Conservation (phyloP, 345 rosid genomes). For the Brassica cretica region DNA sequence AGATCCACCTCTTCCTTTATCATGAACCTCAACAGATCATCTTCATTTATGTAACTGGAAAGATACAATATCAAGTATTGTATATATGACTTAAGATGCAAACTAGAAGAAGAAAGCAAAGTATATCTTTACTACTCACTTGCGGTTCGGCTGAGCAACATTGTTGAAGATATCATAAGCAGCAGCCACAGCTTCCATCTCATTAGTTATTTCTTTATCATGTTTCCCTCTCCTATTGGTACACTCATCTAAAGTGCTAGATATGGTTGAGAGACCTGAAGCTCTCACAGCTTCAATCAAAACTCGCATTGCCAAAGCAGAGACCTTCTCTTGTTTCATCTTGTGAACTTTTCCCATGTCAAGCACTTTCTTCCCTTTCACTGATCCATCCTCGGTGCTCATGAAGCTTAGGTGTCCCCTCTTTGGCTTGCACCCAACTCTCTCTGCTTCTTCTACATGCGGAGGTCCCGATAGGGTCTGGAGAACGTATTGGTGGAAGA, state of each 20-base stretch:
- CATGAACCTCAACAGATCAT: conserved; percentile 75
- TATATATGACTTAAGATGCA: conserved; percentile 2
- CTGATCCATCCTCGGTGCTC: conserved; percentile 42
- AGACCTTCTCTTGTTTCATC: conserved; percentile 48
- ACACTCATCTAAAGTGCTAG: conserved; percentile 54
- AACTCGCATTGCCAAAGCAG: conserved; percentile 88
- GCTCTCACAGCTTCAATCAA: conserved; percentile 68
- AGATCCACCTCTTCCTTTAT: conserved; percentile 83
- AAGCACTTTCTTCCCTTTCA: conserved; percentile 54
- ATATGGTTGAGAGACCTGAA: conserved; percentile 46
- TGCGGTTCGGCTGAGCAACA: conserved; percentile 45
- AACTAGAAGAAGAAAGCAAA: neutral
- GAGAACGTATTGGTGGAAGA: conserved; percentile 35
- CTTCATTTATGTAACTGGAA: conserved; percentile 66
- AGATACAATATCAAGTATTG: neutral
- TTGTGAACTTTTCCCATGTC: conserved; percentile 57
- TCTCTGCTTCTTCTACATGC: conserved; percentile 63
- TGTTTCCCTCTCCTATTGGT: conserved; percentile 35
- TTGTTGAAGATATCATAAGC: conserved; percentile 49
- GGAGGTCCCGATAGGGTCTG: conserved; percentile 77
- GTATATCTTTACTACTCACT: conserved; percentile 44
- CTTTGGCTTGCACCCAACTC: conserved; percentile 47
- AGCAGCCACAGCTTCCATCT: conserved; percentile 75
- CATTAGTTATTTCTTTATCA: conserved; percentile 71
- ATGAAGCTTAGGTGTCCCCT: conserved; percentile 54